These are phyloP conservation scores for Metschnikowia chrysomelidarum DNA, from an alignment of 805 yeast species.

Conservation along the genomic window DNA sequence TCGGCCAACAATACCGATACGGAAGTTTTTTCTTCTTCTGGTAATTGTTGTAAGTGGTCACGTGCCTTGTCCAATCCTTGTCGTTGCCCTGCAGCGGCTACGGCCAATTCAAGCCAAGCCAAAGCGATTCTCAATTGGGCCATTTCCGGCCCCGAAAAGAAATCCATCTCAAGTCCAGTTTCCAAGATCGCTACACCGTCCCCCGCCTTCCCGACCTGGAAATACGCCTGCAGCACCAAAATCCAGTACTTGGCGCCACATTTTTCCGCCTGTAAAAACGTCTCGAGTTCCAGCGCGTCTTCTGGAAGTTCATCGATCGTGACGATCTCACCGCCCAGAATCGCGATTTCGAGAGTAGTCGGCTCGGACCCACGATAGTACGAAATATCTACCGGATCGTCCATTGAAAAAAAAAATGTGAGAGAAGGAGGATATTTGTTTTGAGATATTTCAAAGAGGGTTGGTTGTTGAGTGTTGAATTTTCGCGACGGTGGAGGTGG, in stretches of 20 bases:
- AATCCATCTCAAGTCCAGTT: constrained; percentile 50
- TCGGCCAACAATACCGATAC: constrained; percentile 56
- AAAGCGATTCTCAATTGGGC: constrained; percentile 57
- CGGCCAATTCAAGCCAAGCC: constrained; percentile 68
- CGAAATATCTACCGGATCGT: constrained; percentile 22
- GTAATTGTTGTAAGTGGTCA: constrained; percentile 22
- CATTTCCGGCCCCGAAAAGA: constrained; percentile 40
- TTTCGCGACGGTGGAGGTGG: no score
- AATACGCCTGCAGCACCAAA: constrained; percentile 77
- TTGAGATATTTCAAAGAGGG: no score
- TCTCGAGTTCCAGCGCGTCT: constrained; percentile 80
- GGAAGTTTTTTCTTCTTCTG: constrained; percentile 22
- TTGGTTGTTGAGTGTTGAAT: no score
- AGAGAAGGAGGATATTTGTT: no score
- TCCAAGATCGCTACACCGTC: constrained; percentile 65
- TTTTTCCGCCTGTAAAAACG: constrained; percentile 75
- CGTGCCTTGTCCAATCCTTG: constrained; percentile 26
- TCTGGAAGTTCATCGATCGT: constrained; percentile 86
- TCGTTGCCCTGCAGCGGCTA: constrained; percentile 20
- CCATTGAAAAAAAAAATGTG: constrained; percentile 10
- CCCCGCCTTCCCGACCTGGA: constrained; percentile 52
- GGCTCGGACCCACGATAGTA: constrained; percentile 34
- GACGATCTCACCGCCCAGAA: constrained; percentile 76
- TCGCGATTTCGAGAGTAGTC: constrained; percentile 61
- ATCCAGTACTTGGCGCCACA: constrained; percentile 81